Percentiles rank a stretch among this genome's conserved stretches.
Conservation (phyloP, 352 stramenopile species). For the Phytophthora ohioensis region DNA sequence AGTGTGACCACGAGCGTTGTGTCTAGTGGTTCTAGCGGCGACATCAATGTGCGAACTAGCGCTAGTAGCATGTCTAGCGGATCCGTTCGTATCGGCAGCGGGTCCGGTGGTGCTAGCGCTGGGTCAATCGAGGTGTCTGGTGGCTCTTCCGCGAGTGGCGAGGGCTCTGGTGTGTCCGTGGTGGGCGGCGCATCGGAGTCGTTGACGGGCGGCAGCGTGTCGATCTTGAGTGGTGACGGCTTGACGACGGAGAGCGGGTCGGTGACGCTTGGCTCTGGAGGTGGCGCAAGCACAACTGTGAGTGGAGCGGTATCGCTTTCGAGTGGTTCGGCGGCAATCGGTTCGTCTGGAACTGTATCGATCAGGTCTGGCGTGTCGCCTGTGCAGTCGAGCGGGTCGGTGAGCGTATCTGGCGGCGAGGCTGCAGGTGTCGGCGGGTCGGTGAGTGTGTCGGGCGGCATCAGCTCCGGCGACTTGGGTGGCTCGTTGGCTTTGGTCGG, state of each 20-base stretch:
- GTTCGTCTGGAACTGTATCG: conserved; percentile 26
- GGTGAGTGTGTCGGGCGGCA: conserved; percentile 19
- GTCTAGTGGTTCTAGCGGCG: conserved; percentile 22
- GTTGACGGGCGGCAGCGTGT: conserved; percentile 29
- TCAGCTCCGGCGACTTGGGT: conserved; percentile 5
- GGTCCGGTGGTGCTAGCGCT: conserved; percentile 26
- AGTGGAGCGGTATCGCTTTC: conserved; percentile 24
- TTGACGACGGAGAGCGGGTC: conserved; percentile 19
- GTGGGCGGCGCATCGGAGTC: conserved; percentile 28
- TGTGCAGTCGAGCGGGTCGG: conserved; percentile 30
- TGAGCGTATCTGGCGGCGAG: conserved; percentile 24
- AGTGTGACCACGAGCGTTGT: conserved; percentile 21
- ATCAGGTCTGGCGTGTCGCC: conserved; percentile 29
- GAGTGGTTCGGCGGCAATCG: conserved; percentile 11
- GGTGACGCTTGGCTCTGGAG: conserved; percentile 19
- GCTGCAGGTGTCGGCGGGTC: conserved; percentile 20
- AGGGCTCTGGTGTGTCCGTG: conserved; percentile 32
- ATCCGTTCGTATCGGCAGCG: conserved; percentile 26
- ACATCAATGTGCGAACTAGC: conserved; percentile 23
- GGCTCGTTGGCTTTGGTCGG: conserved; percentile 24
- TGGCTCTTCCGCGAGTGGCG: conserved; percentile 34
- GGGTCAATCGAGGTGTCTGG: conserved; percentile 34
- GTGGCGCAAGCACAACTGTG: conserved; percentile 8
- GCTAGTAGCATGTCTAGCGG: conserved; percentile 29
- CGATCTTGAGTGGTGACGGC: conserved; percentile 18